A percentile compares a stretch with the other conserved stretches of the same genome.
These are phyloP conservation scores for Lizanozyma gosingica DNA, from an alignment of 1,139 yeast genomes.

Conservation along the genomic window DNA sequence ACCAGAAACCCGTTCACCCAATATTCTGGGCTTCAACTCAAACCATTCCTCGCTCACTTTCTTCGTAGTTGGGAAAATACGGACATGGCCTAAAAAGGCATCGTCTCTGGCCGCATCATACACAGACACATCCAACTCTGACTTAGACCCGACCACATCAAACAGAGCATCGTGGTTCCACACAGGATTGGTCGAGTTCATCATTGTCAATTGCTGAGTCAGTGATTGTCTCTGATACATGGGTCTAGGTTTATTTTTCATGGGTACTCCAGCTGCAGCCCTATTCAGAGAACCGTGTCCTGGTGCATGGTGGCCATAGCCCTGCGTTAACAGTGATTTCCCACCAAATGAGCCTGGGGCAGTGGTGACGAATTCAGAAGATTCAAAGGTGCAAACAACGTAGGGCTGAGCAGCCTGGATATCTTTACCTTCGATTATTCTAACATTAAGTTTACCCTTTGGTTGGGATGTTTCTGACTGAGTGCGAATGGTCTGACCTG, in stretches of 20 bases:
- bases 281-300: slow-evolving; percentile 6
- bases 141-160: slow-evolving; percentile 78
- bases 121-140: slow-evolving; percentile 78
- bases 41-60: slow-evolving; percentile 55
- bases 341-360: slow-evolving; percentile 42
- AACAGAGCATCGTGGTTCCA: slow-evolving; percentile 92
- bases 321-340: slow-evolving; percentile 9
- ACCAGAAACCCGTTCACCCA: slow-evolving; percentile 72
- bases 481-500: slow-evolving; percentile 26
- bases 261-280: slow-evolving; percentile 10
- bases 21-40: slow-evolving; percentile 59
- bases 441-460: slow-evolving; percentile 75
- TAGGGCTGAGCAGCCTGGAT: slow-evolving; percentile 69
- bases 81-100: slow-evolving; percentile 75
- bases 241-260: slow-evolving; percentile 25
- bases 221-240: slow-evolving; percentile 59
- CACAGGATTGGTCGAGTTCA: slow-evolving; percentile 52
- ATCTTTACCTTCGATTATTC: slow-evolving; percentile 71
- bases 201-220: slow-evolving; percentile 46
- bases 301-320: slow-evolving; percentile 12
- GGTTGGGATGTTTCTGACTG: slow-evolving; percentile 37
- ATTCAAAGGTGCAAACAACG: slow-evolving; percentile 89
- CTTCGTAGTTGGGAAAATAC: slow-evolving; percentile 49
- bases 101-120: slow-evolving; percentile 82
- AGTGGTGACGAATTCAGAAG: slow-evolving; percentile 80